phyloP scores from a whole-genome alignment of 257 asterid genomes.

The Capsicum rhomboideum region DNA sequence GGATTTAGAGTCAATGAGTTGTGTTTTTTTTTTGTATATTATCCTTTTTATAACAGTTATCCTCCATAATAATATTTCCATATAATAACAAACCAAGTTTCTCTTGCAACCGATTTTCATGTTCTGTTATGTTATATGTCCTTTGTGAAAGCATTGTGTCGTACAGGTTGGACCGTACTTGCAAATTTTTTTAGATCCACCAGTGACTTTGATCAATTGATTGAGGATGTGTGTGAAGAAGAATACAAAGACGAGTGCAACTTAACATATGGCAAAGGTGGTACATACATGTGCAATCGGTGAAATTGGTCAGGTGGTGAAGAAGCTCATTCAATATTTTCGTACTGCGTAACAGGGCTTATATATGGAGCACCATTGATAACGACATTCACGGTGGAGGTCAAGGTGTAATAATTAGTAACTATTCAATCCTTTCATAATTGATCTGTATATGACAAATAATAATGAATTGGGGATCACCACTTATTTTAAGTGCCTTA shows the following conservation, averaged over 20 bases:
- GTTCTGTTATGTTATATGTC: not conserved
- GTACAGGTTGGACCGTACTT: not conserved
- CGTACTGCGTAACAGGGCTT: not conserved
- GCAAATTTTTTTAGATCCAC: not conserved
- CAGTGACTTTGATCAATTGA: not conserved
- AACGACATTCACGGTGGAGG: conserved; percentile 13
- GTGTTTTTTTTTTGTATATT: no score
- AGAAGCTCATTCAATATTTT: not conserved
- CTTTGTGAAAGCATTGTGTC: no score
- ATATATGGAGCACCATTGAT: not conserved
- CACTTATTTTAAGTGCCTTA: not conserved
- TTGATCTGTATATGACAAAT: not conserved
- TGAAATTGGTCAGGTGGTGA: not conserved
- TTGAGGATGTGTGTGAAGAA: not conserved
- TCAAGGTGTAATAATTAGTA: not conserved
- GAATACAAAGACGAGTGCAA: not conserved
- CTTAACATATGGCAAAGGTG: not conserved
- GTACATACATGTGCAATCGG: not conserved
- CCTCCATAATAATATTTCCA: not conserved
- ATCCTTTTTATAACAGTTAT: not conserved
- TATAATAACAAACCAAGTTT: not conserved
- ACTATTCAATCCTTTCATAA: not conserved
- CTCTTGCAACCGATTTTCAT: not conserved
- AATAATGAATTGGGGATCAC: not conserved
- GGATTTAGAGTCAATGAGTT: not conserved